phyloP scores from a whole-genome alignment of 192 early-diverging fungal genomes.

The Gryganskiella cystojenkinii region DNA sequence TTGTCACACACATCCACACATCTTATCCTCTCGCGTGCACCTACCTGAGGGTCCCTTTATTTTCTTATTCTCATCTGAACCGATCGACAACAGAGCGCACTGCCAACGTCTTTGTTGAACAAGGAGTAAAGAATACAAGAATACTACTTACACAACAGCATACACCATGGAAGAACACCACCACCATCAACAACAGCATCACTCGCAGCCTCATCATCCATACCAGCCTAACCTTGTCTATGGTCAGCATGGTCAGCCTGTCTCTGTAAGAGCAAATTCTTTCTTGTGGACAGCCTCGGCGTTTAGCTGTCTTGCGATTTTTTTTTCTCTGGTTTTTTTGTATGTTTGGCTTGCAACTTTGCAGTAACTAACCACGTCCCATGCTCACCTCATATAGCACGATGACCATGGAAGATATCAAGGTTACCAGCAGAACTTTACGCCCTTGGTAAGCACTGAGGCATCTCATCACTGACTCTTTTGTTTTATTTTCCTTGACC shows the following conservation, averaged over 20 bases:
- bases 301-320: background rate
- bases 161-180: slow-evolving; percentile 28
- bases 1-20: background rate
- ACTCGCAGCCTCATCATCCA: slow-evolving; percentile 27
- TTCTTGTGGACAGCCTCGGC: background rate
- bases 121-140: background rate
- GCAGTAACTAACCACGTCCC: background rate
- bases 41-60: background rate
- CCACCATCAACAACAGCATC: slow-evolving; percentile 24
- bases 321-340: background rate
- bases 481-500: background rate
- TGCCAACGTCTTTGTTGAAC: too few species aligned
- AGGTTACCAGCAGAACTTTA: slow-evolving; percentile 36
- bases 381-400: slow-evolving; percentile 11
- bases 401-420: slow-evolving; percentile 48
- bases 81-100: background rate
- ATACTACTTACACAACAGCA: background rate
- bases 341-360: background rate
- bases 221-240: slow-evolving; percentile 40
- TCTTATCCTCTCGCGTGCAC: background rate
- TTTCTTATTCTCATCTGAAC: background rate
- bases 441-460: slow-evolving; percentile 12
- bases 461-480: background rate
- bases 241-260: slow-evolving; percentile 19
- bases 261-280: slow-evolving; percentile 8